Base-by-base conservation (phyloP, 1,284 basidiomycete genomes). In the Pseudozyma sp. region DNA sequence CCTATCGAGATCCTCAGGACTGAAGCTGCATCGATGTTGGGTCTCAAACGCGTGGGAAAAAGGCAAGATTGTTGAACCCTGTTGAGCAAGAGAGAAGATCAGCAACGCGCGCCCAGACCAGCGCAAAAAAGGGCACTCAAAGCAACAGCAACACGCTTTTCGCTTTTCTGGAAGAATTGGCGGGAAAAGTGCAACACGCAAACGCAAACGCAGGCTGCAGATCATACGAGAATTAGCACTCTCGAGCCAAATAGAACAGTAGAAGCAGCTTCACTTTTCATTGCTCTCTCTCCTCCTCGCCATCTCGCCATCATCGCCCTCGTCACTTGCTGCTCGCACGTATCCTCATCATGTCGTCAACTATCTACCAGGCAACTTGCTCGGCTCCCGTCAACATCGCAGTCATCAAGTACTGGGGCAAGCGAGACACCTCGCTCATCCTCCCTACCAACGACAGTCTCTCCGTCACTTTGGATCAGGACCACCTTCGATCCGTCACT, bases 361-460 rank as follows among this genome's bases (percentile, higher is more conserved):
- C 89, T 61, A 80, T 92, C 78, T 91, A 90, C 87, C 91, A 94
- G 88, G 94, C 94, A 7, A 97, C 95, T 19, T 91, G 91, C 12
- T 92, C 94, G 64, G 95, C 95, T 0, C 95, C 95, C 3, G 94
- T 97, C 75, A 97, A 97, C 87, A 97, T 97, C 81, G 95, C 95
- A 34, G 93, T 92, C 85, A 95, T 97, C 88, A 97, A 97, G 71
- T 81, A 85, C 75, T 99, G 96, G 96, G 96, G 96, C 77, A 99
- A 99, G 87, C 92, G 95, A 76, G 92, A 98, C 87, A 95, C 94
- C 10, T 90, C 91, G 78, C 90, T 99, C 75, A 97, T 98, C 84
- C 89, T 99, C 59, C 96, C 96, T 35, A 98, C 95, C 77, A 99
- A 99, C 87, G 94, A 94, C 7, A 98, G 96, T 21, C 90, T 99